Conservation (phyloP, 2,329 filamentous ascomycete genomes). For the Clonostachys byssicola region DNA sequence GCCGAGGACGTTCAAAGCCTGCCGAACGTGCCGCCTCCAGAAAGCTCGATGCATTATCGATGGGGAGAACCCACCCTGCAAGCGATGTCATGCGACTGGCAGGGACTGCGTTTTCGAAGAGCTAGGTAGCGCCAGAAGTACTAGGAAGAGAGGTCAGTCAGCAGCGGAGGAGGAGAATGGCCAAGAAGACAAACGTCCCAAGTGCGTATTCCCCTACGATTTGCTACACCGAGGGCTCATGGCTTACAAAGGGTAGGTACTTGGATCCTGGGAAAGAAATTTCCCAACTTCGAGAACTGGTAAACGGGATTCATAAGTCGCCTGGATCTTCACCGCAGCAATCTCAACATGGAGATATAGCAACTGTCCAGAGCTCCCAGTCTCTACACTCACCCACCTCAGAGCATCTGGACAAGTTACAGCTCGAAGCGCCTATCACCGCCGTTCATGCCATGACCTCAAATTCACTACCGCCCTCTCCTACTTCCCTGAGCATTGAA, state of each 20-base stretch:
- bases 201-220: too few species aligned
- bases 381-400: not conserved
- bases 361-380: too few species aligned
- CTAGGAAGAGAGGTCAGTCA: not conserved
- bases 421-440: not conserved
- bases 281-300: too few species aligned
- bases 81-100: conserved; percentile 7
- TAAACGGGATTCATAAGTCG: too few species aligned
- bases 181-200: too few species aligned
- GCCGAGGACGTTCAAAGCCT: not conserved
- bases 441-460: not conserved
- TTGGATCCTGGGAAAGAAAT: too few species aligned
- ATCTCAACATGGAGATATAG: too few species aligned
- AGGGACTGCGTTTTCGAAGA: conserved; percentile 8
- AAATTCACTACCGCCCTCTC: not conserved
- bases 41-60: conserved; percentile 8
- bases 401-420: not conserved
- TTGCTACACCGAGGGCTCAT: too few species aligned
- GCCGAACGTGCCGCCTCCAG: conserved; percentile 3
- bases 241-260: too few species aligned
- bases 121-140: not conserved
- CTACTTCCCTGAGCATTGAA: not conserved
- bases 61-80: conserved; percentile 6
- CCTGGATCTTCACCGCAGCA: too few species aligned
- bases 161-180: not conserved